Conservation (phyloP, 2,329 filamentous ascomycete species). For the Talaromyces sp. region DNA sequence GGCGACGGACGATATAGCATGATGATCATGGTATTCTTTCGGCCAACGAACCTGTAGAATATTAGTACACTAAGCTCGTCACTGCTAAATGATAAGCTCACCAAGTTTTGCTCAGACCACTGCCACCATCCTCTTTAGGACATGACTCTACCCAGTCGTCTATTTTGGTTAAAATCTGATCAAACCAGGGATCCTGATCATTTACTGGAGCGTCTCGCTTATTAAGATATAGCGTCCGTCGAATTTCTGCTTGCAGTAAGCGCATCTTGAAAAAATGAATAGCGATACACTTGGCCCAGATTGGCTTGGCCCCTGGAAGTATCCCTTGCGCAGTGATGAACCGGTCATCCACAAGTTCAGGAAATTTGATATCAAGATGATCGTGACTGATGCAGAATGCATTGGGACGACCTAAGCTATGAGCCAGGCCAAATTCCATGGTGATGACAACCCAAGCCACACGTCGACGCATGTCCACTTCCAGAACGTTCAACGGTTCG, state of each 20-base stretch:
- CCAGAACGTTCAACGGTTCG: conserved; percentile 63
- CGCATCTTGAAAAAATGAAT: conserved; percentile 95
- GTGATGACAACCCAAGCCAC: conserved; percentile 83
- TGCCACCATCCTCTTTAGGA: conserved; percentile 66
- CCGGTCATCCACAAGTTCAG: conserved; percentile 74
- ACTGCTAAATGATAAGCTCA: conserved; percentile 45
- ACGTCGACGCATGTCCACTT: conserved; percentile 84
- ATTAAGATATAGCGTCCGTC: conserved; percentile 78
- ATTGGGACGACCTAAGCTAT: conserved; percentile 81
- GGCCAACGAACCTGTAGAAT: conserved; percentile 54
- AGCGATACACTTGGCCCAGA: conserved; percentile 79
- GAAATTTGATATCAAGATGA: conserved; percentile 80
- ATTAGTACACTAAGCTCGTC: not conserved
- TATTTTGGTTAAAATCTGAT: conserved; percentile 72
- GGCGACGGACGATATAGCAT: conserved; percentile 87
- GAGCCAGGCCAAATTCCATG: conserved; percentile 84
- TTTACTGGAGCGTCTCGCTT: conserved; percentile 72
- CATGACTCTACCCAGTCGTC: conserved; percentile 73
- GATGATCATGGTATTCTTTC: conserved; percentile 84
- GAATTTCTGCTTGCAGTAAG: conserved; percentile 80
- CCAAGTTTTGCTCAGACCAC: conserved; percentile 76
- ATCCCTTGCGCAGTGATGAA: conserved; percentile 78
- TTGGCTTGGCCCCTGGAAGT: conserved; percentile 62
- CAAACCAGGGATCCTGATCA: conserved; percentile 84
- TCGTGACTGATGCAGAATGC: conserved; percentile 80